Percentiles rank a stretch among this genome's conserved stretches.
Conservation (phyloP, 148 eudicot species). For the Rhododendron simsii region DNA sequence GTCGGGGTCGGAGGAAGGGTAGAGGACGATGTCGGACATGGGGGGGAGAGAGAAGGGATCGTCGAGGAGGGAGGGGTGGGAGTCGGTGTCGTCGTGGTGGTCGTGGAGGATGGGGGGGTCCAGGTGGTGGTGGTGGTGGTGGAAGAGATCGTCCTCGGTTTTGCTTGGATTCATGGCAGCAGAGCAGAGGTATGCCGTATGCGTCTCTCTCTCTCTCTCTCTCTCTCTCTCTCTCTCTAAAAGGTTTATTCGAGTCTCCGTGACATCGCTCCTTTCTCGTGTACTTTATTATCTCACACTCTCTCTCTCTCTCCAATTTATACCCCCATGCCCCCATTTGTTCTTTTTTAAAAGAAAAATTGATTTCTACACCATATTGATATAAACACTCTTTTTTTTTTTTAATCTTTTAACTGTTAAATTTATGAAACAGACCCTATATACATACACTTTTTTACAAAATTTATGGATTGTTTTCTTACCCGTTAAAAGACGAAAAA, state of each 20-base stretch:
- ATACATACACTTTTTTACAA: no score
- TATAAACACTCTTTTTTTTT: no score
- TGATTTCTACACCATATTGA: no score
- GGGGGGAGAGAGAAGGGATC: slow-evolving; percentile 27
- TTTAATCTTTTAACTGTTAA: no score
- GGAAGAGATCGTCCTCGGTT: slow-evolving; percentile 44
- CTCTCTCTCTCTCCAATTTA: background rate
- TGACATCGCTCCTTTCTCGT: background rate
- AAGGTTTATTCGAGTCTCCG: background rate
- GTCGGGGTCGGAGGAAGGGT: slow-evolving; percentile 41
- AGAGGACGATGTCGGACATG: slow-evolving; percentile 26
- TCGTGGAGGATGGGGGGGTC: slow-evolving; percentile 25
- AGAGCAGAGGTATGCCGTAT: background rate
- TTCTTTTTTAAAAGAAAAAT: no score
- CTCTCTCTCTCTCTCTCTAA: background rate
- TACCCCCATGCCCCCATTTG: background rate
- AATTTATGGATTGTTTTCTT: no score
- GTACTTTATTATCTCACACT: background rate
- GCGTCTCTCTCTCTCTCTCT: background rate
- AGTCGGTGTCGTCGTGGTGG: slow-evolving; percentile 13
- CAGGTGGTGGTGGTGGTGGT: slow-evolving; percentile 22
- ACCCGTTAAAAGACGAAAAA: no score
- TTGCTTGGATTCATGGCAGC: slow-evolving; percentile 59
- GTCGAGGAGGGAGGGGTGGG: slow-evolving; percentile 20
- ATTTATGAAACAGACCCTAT: no score